Conservation (phyloP, 225 moss, liverwort and hornwort genomes). For the Straminergon stramineum region DNA sequence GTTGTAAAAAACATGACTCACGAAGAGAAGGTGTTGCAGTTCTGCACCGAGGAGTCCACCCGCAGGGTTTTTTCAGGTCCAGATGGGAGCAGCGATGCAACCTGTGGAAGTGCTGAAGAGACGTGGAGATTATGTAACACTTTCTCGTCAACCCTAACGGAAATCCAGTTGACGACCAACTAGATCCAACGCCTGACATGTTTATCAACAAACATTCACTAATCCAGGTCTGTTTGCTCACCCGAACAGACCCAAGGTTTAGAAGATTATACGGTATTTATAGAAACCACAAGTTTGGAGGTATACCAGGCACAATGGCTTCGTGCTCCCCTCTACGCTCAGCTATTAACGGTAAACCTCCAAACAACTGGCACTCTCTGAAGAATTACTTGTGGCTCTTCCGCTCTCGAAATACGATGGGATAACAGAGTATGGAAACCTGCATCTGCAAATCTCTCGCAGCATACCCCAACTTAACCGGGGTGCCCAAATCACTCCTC, state of each 20-base stretch:
- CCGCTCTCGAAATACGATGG: background rate
- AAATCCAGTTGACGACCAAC: background rate
- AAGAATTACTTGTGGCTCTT: background rate
- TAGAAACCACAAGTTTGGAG: background rate
- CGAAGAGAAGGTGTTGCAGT: background rate
- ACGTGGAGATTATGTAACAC: constrained; percentile 14
- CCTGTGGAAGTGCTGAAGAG: constrained; percentile 19
- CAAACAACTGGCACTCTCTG: background rate
- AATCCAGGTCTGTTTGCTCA: background rate
- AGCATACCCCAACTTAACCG: background rate
- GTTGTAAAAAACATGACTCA: background rate
- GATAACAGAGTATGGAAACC: background rate
- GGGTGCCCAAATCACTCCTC: background rate
- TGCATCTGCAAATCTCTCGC: background rate
- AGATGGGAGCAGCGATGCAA: constrained; percentile 21
- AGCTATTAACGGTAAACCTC: background rate
- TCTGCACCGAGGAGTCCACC: background rate
- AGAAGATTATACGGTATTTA: too few species aligned
- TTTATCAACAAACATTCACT: background rate
- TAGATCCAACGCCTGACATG: background rate
- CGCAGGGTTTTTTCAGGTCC: background rate
- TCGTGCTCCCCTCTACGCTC: background rate
- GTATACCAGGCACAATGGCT: background rate
- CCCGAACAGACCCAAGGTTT: background rate
- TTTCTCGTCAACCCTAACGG: constrained; percentile 1